Percentiles rank a stretch among this genome's conserved stretches.
These are phyloP conservation scores for Saccharomycopsis malanga DNA, from an alignment of 805 yeast species.

Conservation along the genomic window DNA sequence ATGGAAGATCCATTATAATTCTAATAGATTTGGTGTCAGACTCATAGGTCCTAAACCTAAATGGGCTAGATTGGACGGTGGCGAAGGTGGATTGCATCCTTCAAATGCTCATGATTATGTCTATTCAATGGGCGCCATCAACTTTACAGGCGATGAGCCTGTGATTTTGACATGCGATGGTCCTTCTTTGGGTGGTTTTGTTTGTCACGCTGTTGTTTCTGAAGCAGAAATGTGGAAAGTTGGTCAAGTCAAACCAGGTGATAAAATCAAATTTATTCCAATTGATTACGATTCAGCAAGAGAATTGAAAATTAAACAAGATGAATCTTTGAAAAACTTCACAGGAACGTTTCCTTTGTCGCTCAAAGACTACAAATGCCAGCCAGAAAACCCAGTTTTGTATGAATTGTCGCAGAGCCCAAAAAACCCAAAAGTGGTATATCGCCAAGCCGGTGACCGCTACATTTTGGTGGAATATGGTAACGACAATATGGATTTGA, in stretches of 20 bases:
- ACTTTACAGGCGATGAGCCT: slow-evolving; percentile 98
- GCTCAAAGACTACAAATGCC: slow-evolving; percentile 24
- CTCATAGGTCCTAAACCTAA: slow-evolving; percentile 91
- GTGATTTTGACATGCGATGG: slow-evolving; percentile 96
- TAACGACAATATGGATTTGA: slow-evolving; percentile 77
- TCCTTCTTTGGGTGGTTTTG: slow-evolving; percentile 96
- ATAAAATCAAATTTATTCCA: slow-evolving; percentile 72
- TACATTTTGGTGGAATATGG: slow-evolving; percentile 91
- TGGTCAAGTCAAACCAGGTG: slow-evolving; percentile 97
- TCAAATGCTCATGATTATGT: slow-evolving; percentile 98
- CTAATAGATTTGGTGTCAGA: slow-evolving; percentile 94
- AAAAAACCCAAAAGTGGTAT: slow-evolving; percentile 63
- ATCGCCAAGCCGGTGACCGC: slow-evolving; percentile 96
- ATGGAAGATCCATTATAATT: slow-evolving; percentile 96
- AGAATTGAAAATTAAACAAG: slow-evolving; percentile 53
- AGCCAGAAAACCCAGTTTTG: slow-evolving; percentile 66
- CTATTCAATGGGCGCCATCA: slow-evolving; percentile 87
- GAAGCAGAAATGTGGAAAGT: slow-evolving; percentile 98
- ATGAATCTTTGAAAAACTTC: slow-evolving; percentile 36
- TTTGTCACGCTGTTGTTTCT: slow-evolving; percentile 91
- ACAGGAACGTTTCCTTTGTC: slow-evolving; percentile 24
- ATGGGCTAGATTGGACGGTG: slow-evolving; percentile 97
- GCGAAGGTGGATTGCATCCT: slow-evolving; percentile 97
- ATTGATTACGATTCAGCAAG: slow-evolving; percentile 64
- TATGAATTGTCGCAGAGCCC: slow-evolving; percentile 28